Percentiles rank a stretch among this genome's conserved stretches.
Conservation (phyloP, 352 stramenopile species). For the Phytophthora tubulina region DNA sequence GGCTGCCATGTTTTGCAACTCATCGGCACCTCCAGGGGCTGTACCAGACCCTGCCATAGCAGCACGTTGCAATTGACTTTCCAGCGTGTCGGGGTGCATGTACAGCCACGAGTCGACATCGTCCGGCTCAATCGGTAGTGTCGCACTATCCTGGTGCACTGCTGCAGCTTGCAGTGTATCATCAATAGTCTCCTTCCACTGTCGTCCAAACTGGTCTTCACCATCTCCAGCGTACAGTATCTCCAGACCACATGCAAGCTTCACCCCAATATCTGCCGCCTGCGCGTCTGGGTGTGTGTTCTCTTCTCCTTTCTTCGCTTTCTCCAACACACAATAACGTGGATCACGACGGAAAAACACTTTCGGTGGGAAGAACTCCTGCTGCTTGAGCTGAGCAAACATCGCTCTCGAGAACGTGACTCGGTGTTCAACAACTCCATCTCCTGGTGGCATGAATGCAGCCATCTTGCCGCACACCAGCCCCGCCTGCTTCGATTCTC, state of each 20-base stretch:
- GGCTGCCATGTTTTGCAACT: conserved; percentile 72
- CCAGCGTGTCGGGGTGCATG: conserved; percentile 76
- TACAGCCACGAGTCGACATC: conserved; percentile 88
- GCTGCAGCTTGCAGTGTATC: conserved; percentile 20
- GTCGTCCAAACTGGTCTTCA: conserved; percentile 53
- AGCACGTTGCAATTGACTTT: conserved; percentile 64
- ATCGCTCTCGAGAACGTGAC: conserved; percentile 84
- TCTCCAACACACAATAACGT: conserved; percentile 31
- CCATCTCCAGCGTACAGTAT: conserved; percentile 62
- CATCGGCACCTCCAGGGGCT: conserved; percentile 55
- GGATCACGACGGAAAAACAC: conserved; percentile 49
- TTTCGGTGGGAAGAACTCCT: conserved; percentile 75
- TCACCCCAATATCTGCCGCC: conserved; percentile 76
- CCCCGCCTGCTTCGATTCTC: conserved; percentile 60
- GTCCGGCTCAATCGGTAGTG: conserved; percentile 36
- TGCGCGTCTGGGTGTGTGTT: conserved; percentile 32
- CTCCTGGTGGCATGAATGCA: conserved; percentile 45
- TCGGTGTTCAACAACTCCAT: conserved; percentile 35
- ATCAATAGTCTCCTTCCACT: conserved; percentile 57
- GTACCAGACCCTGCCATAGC: conserved; percentile 19
- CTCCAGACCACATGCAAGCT: conserved; percentile 81
- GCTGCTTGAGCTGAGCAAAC: conserved; percentile 86
- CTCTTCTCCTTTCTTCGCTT: conserved; percentile 14
- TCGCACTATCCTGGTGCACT: neutral
- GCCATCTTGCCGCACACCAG: conserved; percentile 67